phyloP scores from a whole-genome alignment of 805 yeast genomes.

The Candida broadrunensis region DNA sequence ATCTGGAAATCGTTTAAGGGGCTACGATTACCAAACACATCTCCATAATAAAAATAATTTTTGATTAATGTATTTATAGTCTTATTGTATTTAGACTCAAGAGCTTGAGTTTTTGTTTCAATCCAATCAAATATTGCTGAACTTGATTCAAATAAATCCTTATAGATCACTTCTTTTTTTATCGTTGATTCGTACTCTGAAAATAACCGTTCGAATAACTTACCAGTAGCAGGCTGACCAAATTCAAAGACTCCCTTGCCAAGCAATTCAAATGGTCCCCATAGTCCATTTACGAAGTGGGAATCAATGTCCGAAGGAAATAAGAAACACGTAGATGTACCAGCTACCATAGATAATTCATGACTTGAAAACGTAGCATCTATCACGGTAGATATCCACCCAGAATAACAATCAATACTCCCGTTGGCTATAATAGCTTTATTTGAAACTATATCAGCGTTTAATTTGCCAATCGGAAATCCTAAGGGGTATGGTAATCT shows the following conservation, averaged over 20 bases:
- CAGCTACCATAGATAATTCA: constrained; percentile 51
- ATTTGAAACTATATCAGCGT: background rate
- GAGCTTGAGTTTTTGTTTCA: constrained; percentile 16
- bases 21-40: constrained; percentile 56
- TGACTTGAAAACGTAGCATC: constrained; percentile 15
- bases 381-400: constrained; percentile 41
- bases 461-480: constrained; percentile 14
- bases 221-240: constrained; percentile 61
- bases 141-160: background rate
- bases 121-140: constrained; percentile 9
- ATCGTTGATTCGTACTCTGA: constrained; percentile 17
- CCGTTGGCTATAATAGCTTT: constrained; percentile 38
- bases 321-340: constrained; percentile 59
- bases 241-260: constrained; percentile 40
- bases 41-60: constrained; percentile 49
- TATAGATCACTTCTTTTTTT: background rate
- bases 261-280: constrained; percentile 53
- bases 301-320: constrained; percentile 14
- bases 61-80: constrained; percentile 23
- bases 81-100: constrained; percentile 14
- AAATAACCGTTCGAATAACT: constrained; percentile 46
- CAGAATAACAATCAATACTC: constrained; percentile 59
- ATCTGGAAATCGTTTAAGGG: constrained; percentile 50
- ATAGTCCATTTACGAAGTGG: constrained; percentile 40
- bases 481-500: constrained; percentile 12